Base-by-base conservation (phyloP, 257 asterid genomes). In the Forsythia suspensa region DNA sequence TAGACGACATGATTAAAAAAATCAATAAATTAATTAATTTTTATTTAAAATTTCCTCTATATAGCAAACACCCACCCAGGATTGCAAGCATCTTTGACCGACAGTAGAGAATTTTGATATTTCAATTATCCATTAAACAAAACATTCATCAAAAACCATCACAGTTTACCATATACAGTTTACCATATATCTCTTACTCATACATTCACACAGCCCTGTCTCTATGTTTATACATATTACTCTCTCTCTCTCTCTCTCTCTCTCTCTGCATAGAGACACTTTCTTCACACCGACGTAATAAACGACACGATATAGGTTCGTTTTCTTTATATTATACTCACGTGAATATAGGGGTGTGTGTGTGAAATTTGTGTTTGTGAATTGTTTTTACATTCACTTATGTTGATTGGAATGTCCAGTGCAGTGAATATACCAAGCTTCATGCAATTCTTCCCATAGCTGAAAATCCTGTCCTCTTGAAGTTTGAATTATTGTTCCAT, bases 381-480 rank as follows among this genome's bases (percentile, higher is more conserved):
- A 52, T 34, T 8, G 71, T 20, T 68, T 55, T 48, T n/a, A 20
- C 4, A 13, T 70, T 59, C 37, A 11, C 16, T n/a, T 21, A 39
- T 46, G 4, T 9, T 34, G 21, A 52, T 75, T 41, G 5, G 76
- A 72, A 44, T 74, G 74, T 51, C 52, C 48, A 29, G 51, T 48
- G 46, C 69, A 63, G 69, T 70, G 6, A 36, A 29, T 59, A 29
- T 15, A 52, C 72, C 39, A 20, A 78, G 81, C 76, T 77, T 8
- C 29, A 59, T n/a, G 67, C 6, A 76, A 63, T 16, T 77, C 55
- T 57, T 21, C 39, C 21, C 15, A 10, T 4, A 39, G 40, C 77
- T 67, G 61, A 39, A 51, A 10, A 37, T 74, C 29, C 10, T 61
- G 69, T 7, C 36, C 36, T 1, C 38, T 61, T 63, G 8, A 29